Base-by-base conservation (phyloP, 345 rosid species). In the Brassica nigra region DNA sequence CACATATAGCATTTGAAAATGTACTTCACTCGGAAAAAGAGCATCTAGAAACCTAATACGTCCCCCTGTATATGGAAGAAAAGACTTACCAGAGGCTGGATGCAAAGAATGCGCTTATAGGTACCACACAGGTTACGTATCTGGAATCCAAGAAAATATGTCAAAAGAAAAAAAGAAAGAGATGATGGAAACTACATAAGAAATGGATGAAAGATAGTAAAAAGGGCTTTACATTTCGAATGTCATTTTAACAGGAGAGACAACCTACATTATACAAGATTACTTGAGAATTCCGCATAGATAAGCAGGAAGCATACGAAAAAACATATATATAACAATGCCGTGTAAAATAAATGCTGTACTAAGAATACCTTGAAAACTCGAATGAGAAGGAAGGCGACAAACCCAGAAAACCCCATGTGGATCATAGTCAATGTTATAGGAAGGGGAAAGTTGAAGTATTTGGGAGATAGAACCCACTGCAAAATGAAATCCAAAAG, bases 371-470 rank as follows among this genome's bases (percentile, higher is more conserved):
- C 99, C 99, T 91, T 93, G 86, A 95, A 88, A 31, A 95, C 97
- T 42, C 94, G 98, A 86, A 92, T 87, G 82, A 95, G 92, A 66
- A 92, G 77, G 73, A 92, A 91, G 5, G 97, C 90, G 33, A 92
- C 87, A 33, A 77, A 72, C 76, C 97, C 97, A 55, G 92, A 92
- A 78, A 94, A 92, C 4, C 89, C 97, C 97, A 92, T 92, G 76
- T 94, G 98, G 78, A 95, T 90, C 97, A 95, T 92, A 29, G 97
- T 92, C 63, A 95, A 93, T 34, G 97, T 90, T 64, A 95, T 91
- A 58, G 97, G 99, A 23, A 91, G 85, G 2, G 97, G 96, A 73
- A 93, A 95, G 84, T 91, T 88, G 89, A 93, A 93, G 86, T 93
- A 88, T 68, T 89, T 91, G 4, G 94, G 93, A 74, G 98, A 93